These are phyloP conservation scores for Thuidium tamariscinum DNA, from an alignment of 225 moss, liverwort and hornwort species.

Conservation along the genomic window DNA sequence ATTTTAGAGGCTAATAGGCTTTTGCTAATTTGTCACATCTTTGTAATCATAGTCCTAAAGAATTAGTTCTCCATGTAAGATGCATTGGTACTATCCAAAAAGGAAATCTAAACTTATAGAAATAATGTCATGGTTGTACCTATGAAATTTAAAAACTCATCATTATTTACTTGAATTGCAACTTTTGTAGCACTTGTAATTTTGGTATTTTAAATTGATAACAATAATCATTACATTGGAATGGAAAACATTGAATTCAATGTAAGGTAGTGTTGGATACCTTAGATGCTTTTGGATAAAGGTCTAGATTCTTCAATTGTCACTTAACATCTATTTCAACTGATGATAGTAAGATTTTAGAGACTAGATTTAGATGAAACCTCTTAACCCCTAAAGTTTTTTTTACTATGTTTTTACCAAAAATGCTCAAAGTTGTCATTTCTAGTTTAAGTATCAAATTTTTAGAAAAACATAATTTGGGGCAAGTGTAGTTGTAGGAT, in stretches of 20 bases:
- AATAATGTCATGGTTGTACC: neutral
- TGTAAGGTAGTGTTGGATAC: neutral
- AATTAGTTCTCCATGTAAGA: too few species aligned
- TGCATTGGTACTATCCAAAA: neutral
- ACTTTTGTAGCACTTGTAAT: neutral
- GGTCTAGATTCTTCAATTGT: neutral
- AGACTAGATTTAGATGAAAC: neutral
- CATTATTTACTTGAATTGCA: neutral
- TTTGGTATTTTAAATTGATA: neutral
- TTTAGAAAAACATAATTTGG: too few species aligned
- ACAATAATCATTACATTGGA: neutral
- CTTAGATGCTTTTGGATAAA: neutral
- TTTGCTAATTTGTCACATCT: neutral
- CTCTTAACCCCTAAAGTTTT: too few species aligned
- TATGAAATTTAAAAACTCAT: neutral
- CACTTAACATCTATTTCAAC: neutral
- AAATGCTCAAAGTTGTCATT: too few species aligned
- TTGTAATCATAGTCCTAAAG: neutral
- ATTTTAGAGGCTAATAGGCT: neutral
- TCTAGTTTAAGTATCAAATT: too few species aligned
- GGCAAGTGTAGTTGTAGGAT: too few species aligned
- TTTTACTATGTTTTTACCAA: too few species aligned
- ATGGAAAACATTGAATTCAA: neutral
- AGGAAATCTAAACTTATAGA: neutral
- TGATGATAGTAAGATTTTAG: neutral